These are phyloP conservation scores for Alternaria incomplexa DNA, from an alignment of 2,329 filamentous ascomycete genomes.

Conservation along the genomic window DNA sequence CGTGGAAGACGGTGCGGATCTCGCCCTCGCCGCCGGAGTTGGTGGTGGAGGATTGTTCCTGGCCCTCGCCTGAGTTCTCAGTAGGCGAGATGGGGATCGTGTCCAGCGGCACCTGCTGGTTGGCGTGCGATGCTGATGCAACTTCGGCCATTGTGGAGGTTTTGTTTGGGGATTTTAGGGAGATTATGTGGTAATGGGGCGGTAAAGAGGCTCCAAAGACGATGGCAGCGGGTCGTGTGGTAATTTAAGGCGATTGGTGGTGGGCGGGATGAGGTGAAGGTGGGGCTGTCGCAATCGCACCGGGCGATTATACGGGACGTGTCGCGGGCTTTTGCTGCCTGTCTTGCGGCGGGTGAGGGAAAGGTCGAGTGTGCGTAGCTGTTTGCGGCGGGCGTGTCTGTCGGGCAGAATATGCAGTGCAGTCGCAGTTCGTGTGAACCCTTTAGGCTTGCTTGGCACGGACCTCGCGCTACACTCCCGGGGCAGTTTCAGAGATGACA, in stretches of 20 bases:
- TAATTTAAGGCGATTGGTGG: slow-evolving; percentile 22
- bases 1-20: slow-evolving; percentile 93
- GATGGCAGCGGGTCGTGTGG: slow-evolving; percentile 16
- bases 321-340: slow-evolving; percentile 29
- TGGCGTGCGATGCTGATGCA: slow-evolving; percentile 45
- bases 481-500: slow-evolving; percentile 19
- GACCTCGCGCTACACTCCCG: slow-evolving; percentile 12
- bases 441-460: slow-evolving; percentile 13
- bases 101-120: slow-evolving; percentile 60
- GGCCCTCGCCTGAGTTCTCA: slow-evolving; percentile 50
- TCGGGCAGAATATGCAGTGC: slow-evolving; percentile 34
- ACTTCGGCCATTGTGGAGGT: slow-evolving; percentile 45
- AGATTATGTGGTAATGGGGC: background rate
- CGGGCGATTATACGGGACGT: slow-evolving; percentile 37
- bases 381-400: slow-evolving; percentile 25
- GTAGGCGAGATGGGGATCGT: slow-evolving; percentile 63
- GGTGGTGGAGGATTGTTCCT: slow-evolving; percentile 48
- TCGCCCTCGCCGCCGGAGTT: slow-evolving; percentile 58
- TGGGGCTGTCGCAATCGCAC: slow-evolving; percentile 40
- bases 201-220: slow-evolving; percentile 5
- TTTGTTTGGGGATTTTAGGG: slow-evolving; percentile 4
- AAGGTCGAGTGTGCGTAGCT: slow-evolving; percentile 17
- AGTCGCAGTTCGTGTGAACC: slow-evolving; percentile 23
- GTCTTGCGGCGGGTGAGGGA: slow-evolving; percentile 12
- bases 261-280: slow-evolving; percentile 21